phyloP scores from a whole-genome alignment of 1,139 yeast species.

The Magnusiomyces fungicola region DNA sequence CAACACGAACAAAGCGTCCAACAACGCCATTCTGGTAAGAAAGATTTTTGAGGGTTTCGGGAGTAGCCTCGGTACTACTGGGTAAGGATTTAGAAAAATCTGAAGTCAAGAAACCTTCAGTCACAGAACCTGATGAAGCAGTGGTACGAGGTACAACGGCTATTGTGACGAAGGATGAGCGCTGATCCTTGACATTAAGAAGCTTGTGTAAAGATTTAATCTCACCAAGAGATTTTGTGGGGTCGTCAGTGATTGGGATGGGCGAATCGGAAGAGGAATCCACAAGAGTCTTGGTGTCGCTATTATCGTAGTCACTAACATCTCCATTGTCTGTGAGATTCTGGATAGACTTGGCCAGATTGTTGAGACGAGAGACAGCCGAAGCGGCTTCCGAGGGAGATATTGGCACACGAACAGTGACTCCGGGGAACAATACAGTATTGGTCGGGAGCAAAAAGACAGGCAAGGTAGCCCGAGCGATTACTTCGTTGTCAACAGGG shows the following conservation, averaged over 20 bases:
- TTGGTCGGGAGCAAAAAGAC: slow-evolving; percentile 19
- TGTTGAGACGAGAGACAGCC: slow-evolving; percentile 12
- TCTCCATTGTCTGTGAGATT: not conserved
- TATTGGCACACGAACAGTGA: slow-evolving; percentile 18
- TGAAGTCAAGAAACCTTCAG: slow-evolving; percentile 5
- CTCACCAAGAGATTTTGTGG: not conserved
- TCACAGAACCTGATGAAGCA: slow-evolving; percentile 4
- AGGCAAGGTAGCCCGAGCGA: slow-evolving; percentile 14
- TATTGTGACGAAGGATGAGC: slow-evolving; percentile 5
- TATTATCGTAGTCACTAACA: not conserved
- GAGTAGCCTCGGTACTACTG: not conserved
- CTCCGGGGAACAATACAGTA: slow-evolving; percentile 22
- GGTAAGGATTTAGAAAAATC: not conserved
- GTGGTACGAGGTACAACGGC: slow-evolving; percentile 13
- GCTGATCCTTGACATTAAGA: not conserved
- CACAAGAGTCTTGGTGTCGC: too few relatives aligned
- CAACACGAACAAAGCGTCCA: slow-evolving; percentile 23
- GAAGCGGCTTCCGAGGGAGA: slow-evolving; percentile 15
- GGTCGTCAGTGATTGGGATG: not conserved
- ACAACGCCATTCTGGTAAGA: slow-evolving; percentile 22
- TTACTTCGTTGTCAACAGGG: too few relatives aligned
- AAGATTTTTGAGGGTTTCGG: not conserved
- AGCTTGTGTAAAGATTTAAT: not conserved
- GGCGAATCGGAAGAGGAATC: not conserved
- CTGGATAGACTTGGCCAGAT: not conserved